Percentiles rank a stretch among this genome's conserved stretches.
Evolutionary conservation across 2,329 filamentous ascomycete genomes (phyloP).

Genomic region (Venturia effusa): DNA sequence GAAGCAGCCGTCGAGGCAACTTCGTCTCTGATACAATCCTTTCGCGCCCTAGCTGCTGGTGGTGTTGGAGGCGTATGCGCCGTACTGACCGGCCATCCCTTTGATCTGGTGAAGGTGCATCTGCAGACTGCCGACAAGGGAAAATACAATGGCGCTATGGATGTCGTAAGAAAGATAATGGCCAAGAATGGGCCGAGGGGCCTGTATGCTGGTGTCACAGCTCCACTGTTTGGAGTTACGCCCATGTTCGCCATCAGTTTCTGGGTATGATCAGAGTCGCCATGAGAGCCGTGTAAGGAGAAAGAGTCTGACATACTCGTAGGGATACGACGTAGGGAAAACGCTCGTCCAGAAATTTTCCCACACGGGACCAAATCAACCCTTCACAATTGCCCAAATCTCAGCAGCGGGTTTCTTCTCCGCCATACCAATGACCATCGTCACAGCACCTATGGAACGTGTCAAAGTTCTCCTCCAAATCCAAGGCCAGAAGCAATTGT

Average conservation of each 20-base stretch:
- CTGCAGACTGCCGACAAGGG: slow-evolving; percentile 92
- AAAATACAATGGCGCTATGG: slow-evolving; percentile 79
- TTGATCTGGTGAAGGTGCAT: slow-evolving; percentile 95
- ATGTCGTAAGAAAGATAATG: slow-evolving; percentile 82
- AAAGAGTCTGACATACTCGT: slow-evolving; percentile 18
- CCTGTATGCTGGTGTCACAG: slow-evolving; percentile 92
- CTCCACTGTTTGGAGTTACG: slow-evolving; percentile 88
- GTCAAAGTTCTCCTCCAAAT: slow-evolving; percentile 98
- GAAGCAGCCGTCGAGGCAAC: slow-evolving; percentile 40
- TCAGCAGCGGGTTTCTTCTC: slow-evolving; percentile 88
- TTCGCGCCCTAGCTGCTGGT: slow-evolving; percentile 78
- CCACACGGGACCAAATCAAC: slow-evolving; percentile 49
- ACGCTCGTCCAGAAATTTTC: slow-evolving; percentile 63
- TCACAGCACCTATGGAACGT: slow-evolving; percentile 98
- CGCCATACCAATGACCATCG: slow-evolving; percentile 91
- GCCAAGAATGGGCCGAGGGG: slow-evolving; percentile 80
- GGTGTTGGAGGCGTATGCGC: slow-evolving; percentile 91
- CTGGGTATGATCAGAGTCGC: slow-evolving; percentile 35
- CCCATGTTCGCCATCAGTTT: slow-evolving; percentile 80
- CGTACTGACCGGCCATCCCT: slow-evolving; percentile 86
- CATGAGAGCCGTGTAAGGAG: background rate
- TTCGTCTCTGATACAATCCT: slow-evolving; percentile 47
- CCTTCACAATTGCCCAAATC: slow-evolving; percentile 76
- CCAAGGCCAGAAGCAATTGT: slow-evolving; percentile 78
- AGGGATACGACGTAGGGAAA: slow-evolving; percentile 96